A percentile compares a stretch with the other conserved stretches of the same genome.
Evolutionary conservation across 2,329 filamentous ascomycete species (phyloP).

Genomic region (Elsinoe ampelina): DNA sequence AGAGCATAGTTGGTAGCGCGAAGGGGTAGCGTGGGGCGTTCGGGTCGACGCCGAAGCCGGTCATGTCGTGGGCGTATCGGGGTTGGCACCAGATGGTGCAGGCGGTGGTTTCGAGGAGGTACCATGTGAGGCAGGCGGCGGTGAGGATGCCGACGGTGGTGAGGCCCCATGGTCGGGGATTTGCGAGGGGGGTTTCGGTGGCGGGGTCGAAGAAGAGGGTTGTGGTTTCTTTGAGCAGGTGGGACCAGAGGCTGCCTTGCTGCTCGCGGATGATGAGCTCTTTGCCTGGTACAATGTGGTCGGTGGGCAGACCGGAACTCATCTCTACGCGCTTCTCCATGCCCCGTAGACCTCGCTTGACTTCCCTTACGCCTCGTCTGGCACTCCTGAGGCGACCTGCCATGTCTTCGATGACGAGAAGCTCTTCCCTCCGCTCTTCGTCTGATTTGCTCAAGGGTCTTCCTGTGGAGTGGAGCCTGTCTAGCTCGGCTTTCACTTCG

Average conservation of each 20-base stretch:
- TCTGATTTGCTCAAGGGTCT: constrained; percentile 30
- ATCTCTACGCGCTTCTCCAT: constrained; percentile 33
- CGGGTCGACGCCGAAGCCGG: constrained; percentile 41
- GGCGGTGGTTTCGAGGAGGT: neutral
- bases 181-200: neutral
- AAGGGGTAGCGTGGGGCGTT: constrained; percentile 47
- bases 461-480: constrained; percentile 2
- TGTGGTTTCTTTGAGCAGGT: too few relatives aligned
- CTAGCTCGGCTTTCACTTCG: neutral
- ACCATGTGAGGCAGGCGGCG: neutral
- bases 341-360: constrained; percentile 33
- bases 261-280: too few relatives aligned
- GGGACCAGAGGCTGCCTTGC: too few relatives aligned
- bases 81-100: constrained; percentile 43
- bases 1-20: constrained; percentile 47
- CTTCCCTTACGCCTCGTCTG: constrained; percentile 36
- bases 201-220: too few relatives aligned
- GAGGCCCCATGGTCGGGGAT: neutral
- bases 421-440: constrained; percentile 34
- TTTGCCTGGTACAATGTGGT: too few relatives aligned
- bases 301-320: neutral
- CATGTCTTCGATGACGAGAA: constrained; percentile 34
- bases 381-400: constrained; percentile 33
- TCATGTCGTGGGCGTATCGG: constrained; percentile 38
- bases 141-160: neutral